Conservation (phyloP, 192 early-diverging fungal genomes). For the Entomortierella chlamydospora region DNA sequence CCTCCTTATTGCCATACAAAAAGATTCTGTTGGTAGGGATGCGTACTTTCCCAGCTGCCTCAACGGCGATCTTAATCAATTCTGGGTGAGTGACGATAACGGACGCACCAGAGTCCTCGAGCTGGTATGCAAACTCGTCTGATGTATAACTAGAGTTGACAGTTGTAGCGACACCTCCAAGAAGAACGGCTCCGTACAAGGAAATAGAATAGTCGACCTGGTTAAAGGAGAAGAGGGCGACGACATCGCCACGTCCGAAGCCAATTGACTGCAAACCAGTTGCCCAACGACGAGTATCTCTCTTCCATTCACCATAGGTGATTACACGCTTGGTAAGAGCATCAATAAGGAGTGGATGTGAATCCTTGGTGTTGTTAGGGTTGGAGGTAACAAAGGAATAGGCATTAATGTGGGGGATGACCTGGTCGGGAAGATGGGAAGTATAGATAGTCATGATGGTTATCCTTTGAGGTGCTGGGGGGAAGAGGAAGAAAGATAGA, state of each 20-base stretch:
- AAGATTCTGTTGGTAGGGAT: slow-evolving; percentile 56
- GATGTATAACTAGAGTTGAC: slow-evolving; percentile 86
- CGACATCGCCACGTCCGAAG: slow-evolving; percentile 74
- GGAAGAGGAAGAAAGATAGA: neutral
- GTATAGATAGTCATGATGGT: slow-evolving; percentile 50
- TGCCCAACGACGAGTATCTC: slow-evolving; percentile 57
- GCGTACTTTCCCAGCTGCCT: slow-evolving; percentile 41
- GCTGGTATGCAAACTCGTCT: slow-evolving; percentile 80
- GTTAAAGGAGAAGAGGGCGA: slow-evolving; percentile 81
- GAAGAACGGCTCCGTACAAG: slow-evolving; percentile 25
- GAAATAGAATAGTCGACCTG: slow-evolving; percentile 61
- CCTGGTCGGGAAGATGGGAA: slow-evolving; percentile 44
- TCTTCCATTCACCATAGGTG: slow-evolving; percentile 58
- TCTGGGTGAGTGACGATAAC: slow-evolving; percentile 67
- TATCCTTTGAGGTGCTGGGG: neutral
- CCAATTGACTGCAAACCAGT: slow-evolving; percentile 56
- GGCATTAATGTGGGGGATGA: slow-evolving; percentile 57
- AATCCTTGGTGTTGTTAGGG: slow-evolving; percentile 47
- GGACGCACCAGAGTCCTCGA: slow-evolving; percentile 75
- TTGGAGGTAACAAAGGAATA: slow-evolving; percentile 57
- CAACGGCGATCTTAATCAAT: slow-evolving; percentile 43
- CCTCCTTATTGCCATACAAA: slow-evolving; percentile 58
- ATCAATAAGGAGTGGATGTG: slow-evolving; percentile 58
- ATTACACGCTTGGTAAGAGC: slow-evolving; percentile 41
- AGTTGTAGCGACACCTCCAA: slow-evolving; percentile 76